Evolutionary conservation across 768 basidiomycete genomes (phyloP).

Genomic region (Phanerochaete carnosa): DNA sequence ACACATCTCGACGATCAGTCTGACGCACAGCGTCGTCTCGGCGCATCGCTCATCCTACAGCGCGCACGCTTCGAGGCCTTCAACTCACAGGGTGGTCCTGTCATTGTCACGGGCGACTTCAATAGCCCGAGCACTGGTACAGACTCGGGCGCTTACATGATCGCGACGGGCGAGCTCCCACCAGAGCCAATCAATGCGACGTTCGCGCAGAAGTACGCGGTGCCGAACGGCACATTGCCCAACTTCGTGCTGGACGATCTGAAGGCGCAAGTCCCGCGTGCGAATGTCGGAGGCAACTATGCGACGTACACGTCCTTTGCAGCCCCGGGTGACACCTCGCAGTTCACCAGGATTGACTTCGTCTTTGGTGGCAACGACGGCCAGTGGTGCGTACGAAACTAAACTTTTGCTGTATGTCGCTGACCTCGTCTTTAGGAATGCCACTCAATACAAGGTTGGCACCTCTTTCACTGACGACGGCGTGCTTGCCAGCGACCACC

Average conservation of each 20-base stretch:
- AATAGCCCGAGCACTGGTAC: slow-evolving; percentile 45
- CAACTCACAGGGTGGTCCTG: slow-evolving; percentile 30
- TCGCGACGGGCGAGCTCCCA: slow-evolving; percentile 40
- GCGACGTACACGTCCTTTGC: slow-evolving; percentile 53
- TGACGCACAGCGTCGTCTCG: slow-evolving; percentile 47
- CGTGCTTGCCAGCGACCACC: slow-evolving; percentile 52
- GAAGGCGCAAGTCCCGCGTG: slow-evolving; percentile 37
- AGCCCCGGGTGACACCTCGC: slow-evolving; percentile 33
- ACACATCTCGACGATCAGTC: slow-evolving; percentile 54
- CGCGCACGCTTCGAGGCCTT: slow-evolving; percentile 48
- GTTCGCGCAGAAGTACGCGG: slow-evolving; percentile 40
- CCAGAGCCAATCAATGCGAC: slow-evolving; percentile 40
- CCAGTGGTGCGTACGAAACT: slow-evolving; percentile 35
- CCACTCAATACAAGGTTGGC: slow-evolving; percentile 36
- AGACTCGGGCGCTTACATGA: slow-evolving; percentile 48
- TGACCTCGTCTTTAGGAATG: slow-evolving; percentile 27
- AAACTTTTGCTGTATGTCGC: neutral
- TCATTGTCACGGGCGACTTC: slow-evolving; percentile 53
- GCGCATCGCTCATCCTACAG: slow-evolving; percentile 47
- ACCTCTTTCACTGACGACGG: slow-evolving; percentile 47
- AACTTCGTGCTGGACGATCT: slow-evolving; percentile 44
- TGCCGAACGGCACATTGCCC: slow-evolving; percentile 28
- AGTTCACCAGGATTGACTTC: slow-evolving; percentile 47
- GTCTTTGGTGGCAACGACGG: slow-evolving; percentile 46
- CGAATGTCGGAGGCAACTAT: slow-evolving; percentile 41